Base-by-base conservation (phyloP, 768 basidiomycete genomes). In the Tricholomella constricta region DNA sequence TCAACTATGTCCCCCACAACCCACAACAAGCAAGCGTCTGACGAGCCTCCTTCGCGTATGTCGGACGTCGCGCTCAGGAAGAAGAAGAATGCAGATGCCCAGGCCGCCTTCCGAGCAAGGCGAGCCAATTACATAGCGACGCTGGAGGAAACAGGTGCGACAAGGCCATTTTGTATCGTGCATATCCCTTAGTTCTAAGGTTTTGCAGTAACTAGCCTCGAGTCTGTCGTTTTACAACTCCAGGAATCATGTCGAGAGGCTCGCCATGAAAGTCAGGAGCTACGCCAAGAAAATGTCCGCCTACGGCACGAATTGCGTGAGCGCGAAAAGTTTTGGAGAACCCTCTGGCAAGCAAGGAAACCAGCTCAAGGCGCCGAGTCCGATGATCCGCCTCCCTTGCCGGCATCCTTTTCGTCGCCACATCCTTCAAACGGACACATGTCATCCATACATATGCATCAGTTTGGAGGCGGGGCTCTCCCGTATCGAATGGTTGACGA, bases 31-130 rank as follows among this genome's bases (percentile, higher is more conserved):
- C 66, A 72, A 60, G 56, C 69, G 27, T 56, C 63, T 20, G 69
- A 75, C 50, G 69, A 72, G 31, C 55, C 66, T 55, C 62, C 73
- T 23, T 62, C 74, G 40, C 78, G 79, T 57, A 66, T 85, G 66
- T 78, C 85, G 59, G 86, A 89, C 69, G 79, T 86, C 11, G 84
- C 85, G 29, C 76, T 88, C 62, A 76, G 89, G 58, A 91, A 90
- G 75, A 90, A 89, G 78, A 93, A 93, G 75, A 93, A 93, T 62
- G 91, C 91, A 31, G 88, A 91, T 65, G 91, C 91, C 2, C 91
- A 93, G 71, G 90, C 91, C 48, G 89, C 89, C 54, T 92, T 91
- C 69, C 78, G 89, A 57, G 87, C 86, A 44, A 73, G 89, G 59
- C 80, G 91, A 59, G 89, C 88, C 44, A 91, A 89, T 69, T 93